phyloP scores from a whole-genome alignment of 768 basidiomycete genomes.

The Artomyces pyxidatus region DNA sequence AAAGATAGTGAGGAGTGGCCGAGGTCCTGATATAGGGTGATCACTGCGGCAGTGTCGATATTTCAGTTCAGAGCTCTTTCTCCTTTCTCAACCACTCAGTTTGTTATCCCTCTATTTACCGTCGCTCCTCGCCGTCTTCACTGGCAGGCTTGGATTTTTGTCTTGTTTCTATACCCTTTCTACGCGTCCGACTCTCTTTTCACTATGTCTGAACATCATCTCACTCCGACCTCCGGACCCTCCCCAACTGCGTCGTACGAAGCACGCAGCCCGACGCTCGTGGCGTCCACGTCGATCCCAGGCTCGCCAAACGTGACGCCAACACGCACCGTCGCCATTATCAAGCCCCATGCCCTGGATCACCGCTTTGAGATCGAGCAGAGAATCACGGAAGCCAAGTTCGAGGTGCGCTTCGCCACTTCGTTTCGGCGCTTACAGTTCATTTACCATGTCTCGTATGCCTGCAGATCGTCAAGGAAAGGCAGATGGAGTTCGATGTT shows the following conservation, averaged over 20 bases:
- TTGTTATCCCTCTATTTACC: no score
- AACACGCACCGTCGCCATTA: constrained; percentile 74
- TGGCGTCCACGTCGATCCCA: no score
- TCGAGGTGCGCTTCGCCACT: constrained; percentile 49
- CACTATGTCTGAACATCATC: not conserved
- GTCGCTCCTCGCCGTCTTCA: no score
- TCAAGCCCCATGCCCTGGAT: constrained; percentile 69
- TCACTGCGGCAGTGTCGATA: no score
- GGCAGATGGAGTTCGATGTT: constrained; percentile 83
- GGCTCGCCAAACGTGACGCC: constrained; percentile 1
- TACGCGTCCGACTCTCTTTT: no score
- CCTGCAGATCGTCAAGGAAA: constrained; percentile 71
- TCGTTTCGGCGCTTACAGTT: not conserved
- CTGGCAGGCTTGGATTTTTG: no score
- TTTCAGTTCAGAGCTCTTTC: no score
- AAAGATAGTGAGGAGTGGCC: not conserved
- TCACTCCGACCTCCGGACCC: not conserved
- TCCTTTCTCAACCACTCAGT: no score
- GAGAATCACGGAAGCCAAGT: constrained; percentile 70
- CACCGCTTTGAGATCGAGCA: constrained; percentile 77
- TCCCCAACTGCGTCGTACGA: not conserved
- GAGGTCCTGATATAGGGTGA: not conserved
- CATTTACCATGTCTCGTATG: constrained; percentile 10
- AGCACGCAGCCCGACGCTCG: not conserved
- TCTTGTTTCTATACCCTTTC: no score